Evolutionary conservation across 352 stramenopile genomes (phyloP).

Genomic region (Globisporangium spiculum): DNA sequence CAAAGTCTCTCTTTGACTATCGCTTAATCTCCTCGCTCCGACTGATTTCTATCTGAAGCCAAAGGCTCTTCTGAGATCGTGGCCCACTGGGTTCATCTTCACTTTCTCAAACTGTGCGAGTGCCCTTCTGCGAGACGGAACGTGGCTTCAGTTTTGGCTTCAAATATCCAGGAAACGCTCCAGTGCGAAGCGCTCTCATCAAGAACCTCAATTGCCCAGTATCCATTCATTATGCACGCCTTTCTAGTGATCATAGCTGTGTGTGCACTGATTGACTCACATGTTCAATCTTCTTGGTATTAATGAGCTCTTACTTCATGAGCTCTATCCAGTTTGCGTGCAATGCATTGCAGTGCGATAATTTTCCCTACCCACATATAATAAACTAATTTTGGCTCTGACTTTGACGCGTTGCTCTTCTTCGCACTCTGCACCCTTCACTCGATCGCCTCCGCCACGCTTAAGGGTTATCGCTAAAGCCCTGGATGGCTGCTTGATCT

Average conservation of each 20-base stretch:
- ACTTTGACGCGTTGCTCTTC: not conserved
- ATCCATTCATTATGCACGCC: not conserved
- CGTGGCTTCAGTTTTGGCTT: not conserved
- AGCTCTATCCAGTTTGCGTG: not conserved
- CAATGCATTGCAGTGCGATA: not conserved
- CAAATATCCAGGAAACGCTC: not conserved
- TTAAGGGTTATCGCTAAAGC: slow-evolving; percentile 2
- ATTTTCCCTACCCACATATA: not conserved
- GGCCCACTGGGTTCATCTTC: not conserved
- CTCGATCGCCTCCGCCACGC: not conserved
- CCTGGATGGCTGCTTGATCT: slow-evolving; percentile 3
- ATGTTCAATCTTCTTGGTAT: not conserved
- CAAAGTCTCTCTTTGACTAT: not conserved
- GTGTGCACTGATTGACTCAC: not conserved
- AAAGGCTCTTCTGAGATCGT: too few relatives aligned
- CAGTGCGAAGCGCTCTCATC: not conserved
- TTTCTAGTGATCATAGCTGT: not conserved
- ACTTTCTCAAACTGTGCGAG: not conserved
- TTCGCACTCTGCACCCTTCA: not conserved
- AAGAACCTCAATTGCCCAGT: not conserved
- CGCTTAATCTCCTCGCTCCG: too few relatives aligned
- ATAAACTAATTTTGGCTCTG: not conserved
- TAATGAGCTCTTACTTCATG: not conserved
- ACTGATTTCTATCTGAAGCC: not conserved
- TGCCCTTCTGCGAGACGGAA: not conserved